Base-by-base conservation (phyloP, 495 filamentous ascomycete species). In the Astrocystis sublimbata region DNA sequence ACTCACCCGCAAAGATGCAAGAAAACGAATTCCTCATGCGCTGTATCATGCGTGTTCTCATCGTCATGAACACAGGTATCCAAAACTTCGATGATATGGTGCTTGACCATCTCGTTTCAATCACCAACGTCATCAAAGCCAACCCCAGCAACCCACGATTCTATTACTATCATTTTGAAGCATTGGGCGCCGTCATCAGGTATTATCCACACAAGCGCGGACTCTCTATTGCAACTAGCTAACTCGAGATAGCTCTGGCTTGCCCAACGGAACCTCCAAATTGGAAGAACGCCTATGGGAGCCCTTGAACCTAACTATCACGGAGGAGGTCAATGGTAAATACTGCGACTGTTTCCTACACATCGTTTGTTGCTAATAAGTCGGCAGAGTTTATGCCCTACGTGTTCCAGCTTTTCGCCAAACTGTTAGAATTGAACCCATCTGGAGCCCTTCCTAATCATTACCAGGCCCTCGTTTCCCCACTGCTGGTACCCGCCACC, bases 21-120 rank as follows among this genome's bases (percentile, higher is more conserved):
- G 96, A 99, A 75, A 98, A 99, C 69, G 96, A 99, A 71, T 99
- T 97, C 73, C 76, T 99, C 63, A 97, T 99, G 92, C 88, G 89
- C 56, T 98, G 96, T 73, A 89, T 97, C 28, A 99, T 99, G 96
- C 84, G 96, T 54, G 92, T 98, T 8, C 79, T 99, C 60, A 90
- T 98, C 62, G 91, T 97, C 58, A 88, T 97, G 72, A 89, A 87
- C 70, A 93, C 96, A 19, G 85, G 86, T 47, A 81, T 92, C 13
- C 68, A 85, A 28, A 79, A 85, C n/a, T 81, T 90, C 55, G 81
- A 85, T 3, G 91, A 96, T 64, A 80, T 78, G 67, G 83, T 96
- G 15, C 78, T 98, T 13, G 75, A 83, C 28, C 89, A 93, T 71
- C 78, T 98, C 55, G 85, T 94, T 67, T 88, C 81, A 60, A 96